Conservation (phyloP, 2,329 filamentous ascomycete genomes). For the Fusarium sp. region DNA sequence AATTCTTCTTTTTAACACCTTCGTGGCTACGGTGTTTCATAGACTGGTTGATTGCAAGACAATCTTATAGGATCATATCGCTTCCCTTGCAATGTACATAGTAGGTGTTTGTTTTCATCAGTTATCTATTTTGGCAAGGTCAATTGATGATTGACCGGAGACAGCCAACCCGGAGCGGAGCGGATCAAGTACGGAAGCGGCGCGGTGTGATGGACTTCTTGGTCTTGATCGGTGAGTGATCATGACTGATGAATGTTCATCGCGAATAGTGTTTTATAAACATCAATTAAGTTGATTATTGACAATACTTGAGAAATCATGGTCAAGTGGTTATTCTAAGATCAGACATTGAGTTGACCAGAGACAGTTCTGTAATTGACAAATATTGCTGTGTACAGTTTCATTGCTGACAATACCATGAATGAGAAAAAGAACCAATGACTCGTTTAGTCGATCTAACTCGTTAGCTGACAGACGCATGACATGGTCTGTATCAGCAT, state of each 20-base stretch:
- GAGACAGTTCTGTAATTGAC: fast-evolving
- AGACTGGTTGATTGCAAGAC: fast-evolving
- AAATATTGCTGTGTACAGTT: not conserved
- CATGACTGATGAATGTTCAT: not conserved
- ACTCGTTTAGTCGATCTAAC: conserved; percentile 4
- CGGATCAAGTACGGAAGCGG: not conserved
- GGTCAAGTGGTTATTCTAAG: not conserved
- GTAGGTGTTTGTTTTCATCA: not conserved
- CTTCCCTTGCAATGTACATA: not conserved
- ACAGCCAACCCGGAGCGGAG: not conserved
- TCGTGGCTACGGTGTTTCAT: too few species aligned
- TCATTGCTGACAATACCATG: not conserved
- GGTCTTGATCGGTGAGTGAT: not conserved
- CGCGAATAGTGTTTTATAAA: too few species aligned
- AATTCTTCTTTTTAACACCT: not conserved
- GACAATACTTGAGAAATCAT: fast-evolving
- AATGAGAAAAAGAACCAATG: not conserved
- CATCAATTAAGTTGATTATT: not conserved
- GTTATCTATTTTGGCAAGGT: not conserved
- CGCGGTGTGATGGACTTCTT: not conserved
- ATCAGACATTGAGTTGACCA: not conserved
- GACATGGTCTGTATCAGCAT: conserved; percentile 20
- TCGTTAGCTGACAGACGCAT: conserved; percentile 17
- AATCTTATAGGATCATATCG: not conserved
- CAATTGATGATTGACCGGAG: not conserved